Evolutionary conservation across 2,329 filamentous ascomycete species (phyloP), one percentile per base, ranked within the genome.

Genomic region (Ceratocystis destructans): DNA sequence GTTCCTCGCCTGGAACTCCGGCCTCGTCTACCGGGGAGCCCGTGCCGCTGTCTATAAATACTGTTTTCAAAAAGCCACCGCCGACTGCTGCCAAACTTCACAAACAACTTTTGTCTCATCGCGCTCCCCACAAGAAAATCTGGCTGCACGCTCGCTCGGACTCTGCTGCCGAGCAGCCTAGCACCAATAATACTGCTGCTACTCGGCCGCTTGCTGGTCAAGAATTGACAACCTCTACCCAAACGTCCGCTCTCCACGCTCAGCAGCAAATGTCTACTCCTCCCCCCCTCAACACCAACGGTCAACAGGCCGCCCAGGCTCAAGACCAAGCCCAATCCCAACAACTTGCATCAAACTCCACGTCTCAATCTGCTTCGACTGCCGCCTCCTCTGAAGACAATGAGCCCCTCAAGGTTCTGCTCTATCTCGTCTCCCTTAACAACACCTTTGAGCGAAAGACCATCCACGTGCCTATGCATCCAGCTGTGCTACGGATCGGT

Each of bases 371-470:
- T 79, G 67, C 79, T 79, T 69, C 74, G 75, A 64, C 77, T 79
- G 73, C 74, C 87, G 66, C 88, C 92, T 69, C 86, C 89, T 74
- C 70, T 31, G 77, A 80, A 65, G 87, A 89, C 68, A 80, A 83
- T 68, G 72, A 80, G 68, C 75, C 86, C 79, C 76, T 81, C 76
- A 83, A 89, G 64, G 90, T 91, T 0, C 86, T 96, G 25, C 82
- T 96, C 53, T 90, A 91, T 69, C 83, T 99, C 4, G 78, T 93
- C 5, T 95, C 94, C 0, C 85, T 97, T 72, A 99, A 99, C 73
- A 90, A 90, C 67, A 97, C 93, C 0, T 99, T 99, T 74, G 94
- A 97, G 75, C 87, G 91, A 72, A 99, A 99, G 77, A 94, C 92
- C 55, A 97, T 99, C 71, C 89, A 84, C 44, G 90, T 99, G 1